Base-by-base conservation (phyloP, 768 basidiomycete species). In the Mycena floridula region DNA sequence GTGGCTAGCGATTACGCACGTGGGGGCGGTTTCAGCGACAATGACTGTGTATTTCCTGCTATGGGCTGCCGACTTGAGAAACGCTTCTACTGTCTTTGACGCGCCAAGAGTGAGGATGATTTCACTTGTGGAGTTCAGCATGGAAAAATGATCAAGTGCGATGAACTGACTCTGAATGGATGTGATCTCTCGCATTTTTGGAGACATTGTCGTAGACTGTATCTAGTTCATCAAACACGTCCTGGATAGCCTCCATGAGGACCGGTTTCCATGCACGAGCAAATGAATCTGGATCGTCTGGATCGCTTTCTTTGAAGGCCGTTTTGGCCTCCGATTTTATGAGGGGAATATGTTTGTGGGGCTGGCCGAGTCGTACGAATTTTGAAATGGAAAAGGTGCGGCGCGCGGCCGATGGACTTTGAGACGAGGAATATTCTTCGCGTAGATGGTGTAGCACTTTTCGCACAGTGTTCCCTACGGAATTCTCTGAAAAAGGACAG, bases 211-310 rank as follows among this genome's bases (percentile, higher is more conserved):
- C 89, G 54, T 97, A 91, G 1, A 95, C 94, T 2, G 89, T 93
- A 61, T 96, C 94, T 27, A 99, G 71, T 63, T 99, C 96, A 52
- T 96, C 92, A 37, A 96, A 73, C 15, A 97, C 89, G 58, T 97
- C 95, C 58, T 95, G 88, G 42, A 99, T 94, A 6, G 93, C 96
- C 62, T 96, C 92, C 76, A 97, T 91, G 44, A 99, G 73, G 1
- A 96, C 85, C 2, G 95, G 95, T 65, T 94, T 96, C 42, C 98
- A 61, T 26, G 77, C 77, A 30, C 73, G 68, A 7, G 88, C 81
- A 56, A 89, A 88, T 13, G 83, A 81, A 55, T 89, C 85, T 0
- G 83, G 85, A 60, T 89, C 87, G 44, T 86, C 77, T 0, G 77
- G 68, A 61, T 89, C 80, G 56, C 82, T 74, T 60, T 88, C 85